phyloP scores from a whole-genome alignment of 768 basidiomycete species.

The Chalciporus sphaerocephalus region DNA sequence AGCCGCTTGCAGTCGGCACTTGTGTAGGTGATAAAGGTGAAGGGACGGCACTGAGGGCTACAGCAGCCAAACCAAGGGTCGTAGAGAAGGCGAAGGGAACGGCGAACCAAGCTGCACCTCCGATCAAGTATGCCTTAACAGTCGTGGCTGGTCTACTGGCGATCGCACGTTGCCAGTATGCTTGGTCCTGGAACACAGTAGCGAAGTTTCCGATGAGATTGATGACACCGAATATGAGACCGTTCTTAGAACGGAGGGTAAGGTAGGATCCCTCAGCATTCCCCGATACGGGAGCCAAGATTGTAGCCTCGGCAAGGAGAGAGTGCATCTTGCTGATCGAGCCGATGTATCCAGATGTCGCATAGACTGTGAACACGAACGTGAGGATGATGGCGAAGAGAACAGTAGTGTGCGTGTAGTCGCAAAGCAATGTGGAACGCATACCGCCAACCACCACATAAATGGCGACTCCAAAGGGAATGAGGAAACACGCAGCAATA shows the following conservation, averaged over 20 bases:
- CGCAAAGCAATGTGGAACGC: slow-evolving; percentile 80
- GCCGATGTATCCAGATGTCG: slow-evolving; percentile 75
- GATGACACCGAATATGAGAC: slow-evolving; percentile 80
- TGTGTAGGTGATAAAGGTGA: slow-evolving; percentile 23
- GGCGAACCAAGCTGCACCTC: slow-evolving; percentile 88
- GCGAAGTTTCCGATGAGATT: slow-evolving; percentile 85
- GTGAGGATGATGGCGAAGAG: slow-evolving; percentile 82
- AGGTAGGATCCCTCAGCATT: slow-evolving; percentile 86
- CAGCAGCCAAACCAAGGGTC: slow-evolving; percentile 81
- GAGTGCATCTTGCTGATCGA: slow-evolving; percentile 74
- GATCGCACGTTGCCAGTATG: slow-evolving; percentile 92
- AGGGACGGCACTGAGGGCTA: slow-evolving; percentile 60
- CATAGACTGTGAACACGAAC: slow-evolving; percentile 78
- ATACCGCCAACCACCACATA: slow-evolving; percentile 87
- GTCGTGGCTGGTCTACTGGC: slow-evolving; percentile 79
- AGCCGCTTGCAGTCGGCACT: slow-evolving; percentile 48
- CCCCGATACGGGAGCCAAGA: slow-evolving; percentile 57
- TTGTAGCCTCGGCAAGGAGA: slow-evolving; percentile 60
- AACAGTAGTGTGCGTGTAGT: slow-evolving; percentile 85
- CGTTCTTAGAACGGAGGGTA: slow-evolving; percentile 73
- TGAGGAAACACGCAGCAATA: slow-evolving; percentile 86
- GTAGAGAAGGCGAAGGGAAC: slow-evolving; percentile 87
- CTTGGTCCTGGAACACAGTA: slow-evolving; percentile 61
- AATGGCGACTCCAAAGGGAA: slow-evolving; percentile 81
- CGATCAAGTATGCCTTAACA: slow-evolving; percentile 87